These are phyloP conservation scores for Myxozyma melibiosi DNA, from an alignment of 805 yeast species.

Conservation along the genomic window DNA sequence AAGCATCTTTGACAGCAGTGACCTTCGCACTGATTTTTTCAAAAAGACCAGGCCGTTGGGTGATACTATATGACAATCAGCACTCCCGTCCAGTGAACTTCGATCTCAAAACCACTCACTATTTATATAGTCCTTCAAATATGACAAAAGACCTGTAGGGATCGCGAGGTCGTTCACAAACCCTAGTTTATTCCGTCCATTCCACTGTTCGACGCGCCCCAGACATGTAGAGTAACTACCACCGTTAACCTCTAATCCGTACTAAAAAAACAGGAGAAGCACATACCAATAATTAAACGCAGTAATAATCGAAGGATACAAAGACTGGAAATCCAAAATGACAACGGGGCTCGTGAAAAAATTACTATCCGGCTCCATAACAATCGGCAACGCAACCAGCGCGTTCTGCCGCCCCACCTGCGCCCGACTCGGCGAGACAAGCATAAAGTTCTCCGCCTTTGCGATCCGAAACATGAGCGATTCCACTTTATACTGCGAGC, in stretches of 20 bases:
- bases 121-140: conserved; percentile 56
- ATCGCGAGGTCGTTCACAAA: conserved; percentile 49
- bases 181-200: conserved; percentile 45
- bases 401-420: conserved; percentile 86
- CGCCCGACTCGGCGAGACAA: conserved; percentile 75
- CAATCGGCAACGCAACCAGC: conserved; percentile 82
- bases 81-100: neutral
- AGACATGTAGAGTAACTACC: conserved; percentile 48
- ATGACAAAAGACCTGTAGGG: conserved; percentile 58
- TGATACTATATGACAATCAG: conserved; percentile 48
- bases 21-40: conserved; percentile 63
- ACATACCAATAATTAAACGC: conserved; percentile 81
- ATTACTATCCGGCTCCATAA: conserved; percentile 87
- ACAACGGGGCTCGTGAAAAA: conserved; percentile 86
- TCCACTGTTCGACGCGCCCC: conserved; percentile 42
- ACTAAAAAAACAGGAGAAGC: neutral
- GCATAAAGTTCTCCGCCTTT: conserved; percentile 69
- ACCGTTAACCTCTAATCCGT: neutral
- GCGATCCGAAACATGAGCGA: conserved; percentile 75
- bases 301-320: conserved; percentile 89
- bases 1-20: conserved; percentile 80
- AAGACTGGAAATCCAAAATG: conserved; percentile 89
- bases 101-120: conserved; percentile 2
- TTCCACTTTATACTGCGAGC: conserved; percentile 94
- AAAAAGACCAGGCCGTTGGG: conserved; percentile 89